phyloP scores from a whole-genome alignment of 768 basidiomycete genomes.

The Boletus vermiculosoides region DNA sequence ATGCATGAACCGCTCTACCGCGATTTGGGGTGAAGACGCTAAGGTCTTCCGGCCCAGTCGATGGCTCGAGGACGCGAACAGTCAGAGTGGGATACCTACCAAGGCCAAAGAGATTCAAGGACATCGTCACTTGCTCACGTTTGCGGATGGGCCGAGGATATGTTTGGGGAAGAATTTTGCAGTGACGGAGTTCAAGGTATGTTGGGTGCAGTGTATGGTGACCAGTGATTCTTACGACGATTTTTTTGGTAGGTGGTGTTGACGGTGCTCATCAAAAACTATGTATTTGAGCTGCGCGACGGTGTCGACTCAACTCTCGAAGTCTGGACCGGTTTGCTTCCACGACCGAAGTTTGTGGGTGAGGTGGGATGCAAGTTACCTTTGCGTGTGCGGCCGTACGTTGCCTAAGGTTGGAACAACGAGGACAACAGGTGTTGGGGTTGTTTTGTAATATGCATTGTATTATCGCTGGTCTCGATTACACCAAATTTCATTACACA shows the following conservation, averaged over 20 bases:
- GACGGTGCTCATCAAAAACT: slow-evolving; percentile 41
- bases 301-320: slow-evolving; percentile 30
- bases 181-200: slow-evolving; percentile 36
- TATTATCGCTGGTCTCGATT: background rate
- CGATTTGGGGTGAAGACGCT: slow-evolving; percentile 61
- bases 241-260: slow-evolving; percentile 41
- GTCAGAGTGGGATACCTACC: slow-evolving; percentile 18
- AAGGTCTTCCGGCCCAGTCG: slow-evolving; percentile 59
- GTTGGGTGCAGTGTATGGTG: background rate
- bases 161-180: slow-evolving; percentile 53
- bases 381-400: slow-evolving; percentile 17
- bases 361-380: slow-evolving; percentile 26
- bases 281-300: slow-evolving; percentile 35
- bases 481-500: too few relatives aligned
- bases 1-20: slow-evolving; percentile 48
- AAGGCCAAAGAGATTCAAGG: slow-evolving; percentile 44
- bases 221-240: background rate
- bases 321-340: background rate
- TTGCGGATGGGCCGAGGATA: slow-evolving; percentile 46
- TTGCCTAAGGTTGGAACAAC: background rate
- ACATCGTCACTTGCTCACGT: slow-evolving; percentile 50
- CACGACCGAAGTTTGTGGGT: slow-evolving; percentile 9
- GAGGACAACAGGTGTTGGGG: background rate
- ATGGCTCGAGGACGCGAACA: slow-evolving; percentile 45
- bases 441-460: background rate